Evolutionary conservation across 208 protist species (phyloP), one percentile per base, ranked within the genome.

Genomic region (Eutreptiella sp.): DNA sequence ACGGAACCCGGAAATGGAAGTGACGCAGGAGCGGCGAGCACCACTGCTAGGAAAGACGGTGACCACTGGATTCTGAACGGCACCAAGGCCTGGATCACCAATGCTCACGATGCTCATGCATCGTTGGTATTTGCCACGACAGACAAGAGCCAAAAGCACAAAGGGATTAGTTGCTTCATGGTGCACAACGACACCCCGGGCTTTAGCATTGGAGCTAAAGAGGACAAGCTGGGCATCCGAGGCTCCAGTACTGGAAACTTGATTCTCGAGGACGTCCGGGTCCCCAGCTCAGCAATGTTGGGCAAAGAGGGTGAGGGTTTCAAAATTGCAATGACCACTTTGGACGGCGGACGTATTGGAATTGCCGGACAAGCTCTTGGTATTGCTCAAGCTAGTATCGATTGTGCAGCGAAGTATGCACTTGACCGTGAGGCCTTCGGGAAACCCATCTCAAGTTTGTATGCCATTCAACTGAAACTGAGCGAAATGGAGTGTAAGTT

Each of bases 161-260:
- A 89, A 43, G 83, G 83, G 29, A 98, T 98, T 77, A 97, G 93
- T 1, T 85, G 87, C 52, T 98, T 98, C 59, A 66, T 97, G 1
- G 86, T 97, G n/a, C 84, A 94, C 62, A 53, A 71, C 2, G 76
- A 85, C 65, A 87, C 72, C 7, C 64, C 79, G 0, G 94, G 94
- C 35, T 39, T 97, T 5, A 75, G 46, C 3, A 76, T 98, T 38
- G 92, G 90, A 34, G 87, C 87, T 29, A 90, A 90, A 14, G 92
- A 96, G 70, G 74, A 96, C 58, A 97, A 97, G 66, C 72, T 94
- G 0, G 85, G 92, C 63, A 94, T 97, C 52, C 73, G 90, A 38
- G 86, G 90, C 2, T 94, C 86, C 42, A 95, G 87, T 0, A 97
- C 94, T 0, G 92, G 87, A 50, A 86, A 95, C 69, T 75, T 97